A percentile compares a stretch with the other conserved stretches of the same genome.
phyloP scores from a whole-genome alignment of 1,284 basidiomycete species.

The Boletus calvinii region DNA sequence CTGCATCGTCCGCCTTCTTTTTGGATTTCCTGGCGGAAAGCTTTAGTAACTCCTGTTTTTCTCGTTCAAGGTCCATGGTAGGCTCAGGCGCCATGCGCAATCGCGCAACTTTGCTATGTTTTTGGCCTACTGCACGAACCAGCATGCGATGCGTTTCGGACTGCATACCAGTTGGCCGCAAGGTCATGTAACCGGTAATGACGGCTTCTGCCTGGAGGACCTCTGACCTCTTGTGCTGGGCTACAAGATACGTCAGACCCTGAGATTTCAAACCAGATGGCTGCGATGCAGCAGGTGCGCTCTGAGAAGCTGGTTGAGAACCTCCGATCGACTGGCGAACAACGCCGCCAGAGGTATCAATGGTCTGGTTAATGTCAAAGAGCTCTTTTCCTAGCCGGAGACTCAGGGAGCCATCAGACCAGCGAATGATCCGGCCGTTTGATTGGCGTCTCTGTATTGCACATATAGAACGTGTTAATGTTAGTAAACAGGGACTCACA shows the following conservation, averaged over 20 bases:
- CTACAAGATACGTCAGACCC: constrained; percentile 84
- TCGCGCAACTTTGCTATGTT: constrained; percentile 77
- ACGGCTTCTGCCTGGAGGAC: constrained; percentile 83
- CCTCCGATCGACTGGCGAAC: constrained; percentile 54
- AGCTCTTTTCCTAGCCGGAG: constrained; percentile 87
- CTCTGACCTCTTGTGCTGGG: constrained; percentile 84
- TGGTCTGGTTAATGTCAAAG: constrained; percentile 79
- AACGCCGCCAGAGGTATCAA: constrained; percentile 67
- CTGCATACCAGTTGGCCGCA: constrained; percentile 87
- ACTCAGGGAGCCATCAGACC: constrained; percentile 89
- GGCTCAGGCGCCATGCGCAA: constrained; percentile 75
- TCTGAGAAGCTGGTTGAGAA: constrained; percentile 39
- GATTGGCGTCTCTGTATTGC: constrained; percentile 69
- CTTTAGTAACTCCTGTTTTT: constrained; percentile 68
- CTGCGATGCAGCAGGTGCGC: constrained; percentile 27
- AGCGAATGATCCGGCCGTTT: constrained; percentile 84
- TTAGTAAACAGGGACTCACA: constrained; percentile 44
- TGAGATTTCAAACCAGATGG: constrained; percentile 46
- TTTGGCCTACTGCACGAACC: constrained; percentile 82
- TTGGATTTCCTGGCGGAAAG: constrained; percentile 62
- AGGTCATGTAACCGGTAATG: constrained; percentile 79
- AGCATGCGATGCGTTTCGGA: constrained; percentile 87
- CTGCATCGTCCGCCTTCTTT: constrained; percentile 48
- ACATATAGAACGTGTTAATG: constrained; percentile 3
- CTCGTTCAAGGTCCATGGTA: constrained; percentile 68